These are phyloP conservation scores for Myxozyma neotropica DNA, from an alignment of 805 yeast species.

Conservation along the genomic window DNA sequence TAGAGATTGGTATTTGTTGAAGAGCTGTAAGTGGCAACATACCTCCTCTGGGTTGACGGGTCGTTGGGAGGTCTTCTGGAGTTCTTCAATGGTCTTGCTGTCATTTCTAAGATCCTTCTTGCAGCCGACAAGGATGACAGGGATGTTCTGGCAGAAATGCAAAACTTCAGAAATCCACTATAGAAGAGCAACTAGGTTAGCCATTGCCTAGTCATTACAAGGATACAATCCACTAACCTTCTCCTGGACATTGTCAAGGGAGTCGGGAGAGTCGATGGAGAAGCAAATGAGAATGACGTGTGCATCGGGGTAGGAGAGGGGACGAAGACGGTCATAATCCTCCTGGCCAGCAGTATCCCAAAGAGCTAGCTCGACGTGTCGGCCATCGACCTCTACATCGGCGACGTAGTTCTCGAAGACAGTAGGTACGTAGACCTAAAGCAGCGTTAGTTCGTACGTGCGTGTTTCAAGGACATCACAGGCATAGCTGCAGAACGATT, in stretches of 20 bases:
- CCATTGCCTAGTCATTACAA: no score
- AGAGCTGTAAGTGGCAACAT: not conserved
- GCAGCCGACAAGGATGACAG: slow-evolving; percentile 90
- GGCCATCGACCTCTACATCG: slow-evolving; percentile 88
- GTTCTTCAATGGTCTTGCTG: slow-evolving; percentile 70
- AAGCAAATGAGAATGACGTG: slow-evolving; percentile 90
- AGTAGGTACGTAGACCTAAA: slow-evolving; percentile 80
- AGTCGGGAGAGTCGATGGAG: slow-evolving; percentile 87
- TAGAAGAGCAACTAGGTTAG: no score
- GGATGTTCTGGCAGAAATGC: slow-evolving; percentile 93
- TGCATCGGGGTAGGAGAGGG: slow-evolving; percentile 88
- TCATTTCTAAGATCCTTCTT: slow-evolving; percentile 87
- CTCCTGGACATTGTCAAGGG: slow-evolving; percentile 90
- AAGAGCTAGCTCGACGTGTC: slow-evolving; percentile 87
- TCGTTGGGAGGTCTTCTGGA: slow-evolving; percentile 71
- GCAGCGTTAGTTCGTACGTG: not conserved
- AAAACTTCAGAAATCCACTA: slow-evolving; percentile 88
- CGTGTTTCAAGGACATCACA: not conserved
- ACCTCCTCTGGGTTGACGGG: slow-evolving; percentile 77
- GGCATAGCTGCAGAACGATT: not conserved
- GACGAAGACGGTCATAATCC: slow-evolving; percentile 92
- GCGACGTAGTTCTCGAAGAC: slow-evolving; percentile 98
- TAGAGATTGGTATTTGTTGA: not conserved
- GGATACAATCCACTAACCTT: slow-evolving; percentile 46
- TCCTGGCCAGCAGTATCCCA: slow-evolving; percentile 99